Conservation (phyloP, 805 yeast species). For the Debaryomyces maramus region DNA sequence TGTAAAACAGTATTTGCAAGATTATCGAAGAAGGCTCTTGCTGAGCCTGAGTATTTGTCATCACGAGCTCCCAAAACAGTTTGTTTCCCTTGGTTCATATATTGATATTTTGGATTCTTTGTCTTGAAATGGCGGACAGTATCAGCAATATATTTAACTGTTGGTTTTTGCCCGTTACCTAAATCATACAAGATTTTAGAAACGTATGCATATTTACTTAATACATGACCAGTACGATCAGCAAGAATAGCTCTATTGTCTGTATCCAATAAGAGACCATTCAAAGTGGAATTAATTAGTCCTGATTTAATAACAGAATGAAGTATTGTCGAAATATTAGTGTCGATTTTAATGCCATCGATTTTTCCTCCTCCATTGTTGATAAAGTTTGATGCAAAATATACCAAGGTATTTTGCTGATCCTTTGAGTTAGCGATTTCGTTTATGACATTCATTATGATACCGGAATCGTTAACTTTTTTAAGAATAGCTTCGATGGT, state of each 20-base stretch:
- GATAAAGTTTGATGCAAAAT: constrained; percentile 17
- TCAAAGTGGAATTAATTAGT: constrained; percentile 23
- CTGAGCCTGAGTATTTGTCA: constrained; percentile 28
- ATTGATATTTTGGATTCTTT: constrained; percentile 24
- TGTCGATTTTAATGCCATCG: constrained; percentile 15
- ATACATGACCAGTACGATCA: constrained; percentile 24
- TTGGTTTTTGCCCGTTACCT: constrained; percentile 32
- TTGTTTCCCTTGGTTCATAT: constrained; percentile 4
- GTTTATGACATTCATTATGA: constrained; percentile 24
- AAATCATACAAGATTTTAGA: constrained; percentile 28
- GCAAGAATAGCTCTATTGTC: constrained; percentile 27
- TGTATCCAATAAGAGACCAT: constrained; percentile 28
- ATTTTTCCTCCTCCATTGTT: constrained; percentile 10
- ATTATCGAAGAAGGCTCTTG: constrained; percentile 31
- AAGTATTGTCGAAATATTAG: constrained; percentile 26
- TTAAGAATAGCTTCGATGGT: constrained; percentile 12
- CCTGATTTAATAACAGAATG: constrained; percentile 25
- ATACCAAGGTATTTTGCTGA: constrained; percentile 28
- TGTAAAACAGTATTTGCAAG: constrained; percentile 23
- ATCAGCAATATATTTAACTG: constrained; percentile 31
- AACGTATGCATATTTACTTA: constrained; percentile 31
- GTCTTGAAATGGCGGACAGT: constrained; percentile 27
- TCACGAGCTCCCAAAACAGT: constrained; percentile 7
- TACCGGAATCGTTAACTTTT: constrained; percentile 25
- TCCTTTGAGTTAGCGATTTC: constrained; percentile 31